A percentile compares a stretch with the other conserved stretches of the same genome.
phyloP scores from a whole-genome alignment of 2,329 filamentous ascomycete genomes.

The Remersonia thermophila region DNA sequence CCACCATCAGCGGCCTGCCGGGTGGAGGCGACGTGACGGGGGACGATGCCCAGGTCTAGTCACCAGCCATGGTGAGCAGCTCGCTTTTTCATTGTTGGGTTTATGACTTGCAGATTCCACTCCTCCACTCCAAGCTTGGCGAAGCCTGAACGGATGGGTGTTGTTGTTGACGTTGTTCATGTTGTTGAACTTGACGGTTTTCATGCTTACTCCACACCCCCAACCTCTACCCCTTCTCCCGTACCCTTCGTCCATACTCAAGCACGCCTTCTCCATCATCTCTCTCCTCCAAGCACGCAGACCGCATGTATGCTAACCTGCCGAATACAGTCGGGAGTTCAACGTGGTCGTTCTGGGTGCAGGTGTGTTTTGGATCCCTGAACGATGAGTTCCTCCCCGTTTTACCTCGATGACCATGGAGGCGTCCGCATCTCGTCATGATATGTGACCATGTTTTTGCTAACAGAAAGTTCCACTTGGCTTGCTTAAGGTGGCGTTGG shows the following conservation, averaged over 20 bases:
- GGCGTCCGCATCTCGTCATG: conserved; percentile 19
- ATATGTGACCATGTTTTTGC: conserved; percentile 15
- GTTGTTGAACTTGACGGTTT: too few relatives aligned
- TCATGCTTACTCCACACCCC: too few relatives aligned
- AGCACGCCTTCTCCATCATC: too few relatives aligned
- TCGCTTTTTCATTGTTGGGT: not conserved
- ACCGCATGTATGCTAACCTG: conserved; percentile 9
- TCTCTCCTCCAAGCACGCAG: not conserved
- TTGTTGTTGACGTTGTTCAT: too few relatives aligned
- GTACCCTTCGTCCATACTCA: too few relatives aligned
- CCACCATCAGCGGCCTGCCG: not conserved
- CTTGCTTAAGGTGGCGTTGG: conserved; percentile 61
- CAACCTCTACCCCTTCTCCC: too few relatives aligned
- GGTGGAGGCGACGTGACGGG: not conserved
- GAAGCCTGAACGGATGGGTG: too few relatives aligned
- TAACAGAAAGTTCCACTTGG: not conserved
- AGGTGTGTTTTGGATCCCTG: conserved; percentile 47
- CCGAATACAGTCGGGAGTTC: conserved; percentile 52
- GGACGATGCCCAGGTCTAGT: conserved; percentile 17
- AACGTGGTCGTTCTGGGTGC: conserved; percentile 73
- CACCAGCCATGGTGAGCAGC: conserved; percentile 18
- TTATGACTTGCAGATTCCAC: not conserved
- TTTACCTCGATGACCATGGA: too few relatives aligned
- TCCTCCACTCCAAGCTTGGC: too few relatives aligned
- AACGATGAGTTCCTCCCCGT: too few relatives aligned